Conservation (phyloP, 2,329 filamentous ascomycete genomes). For the Colletotrichum cordylinicola region DNA sequence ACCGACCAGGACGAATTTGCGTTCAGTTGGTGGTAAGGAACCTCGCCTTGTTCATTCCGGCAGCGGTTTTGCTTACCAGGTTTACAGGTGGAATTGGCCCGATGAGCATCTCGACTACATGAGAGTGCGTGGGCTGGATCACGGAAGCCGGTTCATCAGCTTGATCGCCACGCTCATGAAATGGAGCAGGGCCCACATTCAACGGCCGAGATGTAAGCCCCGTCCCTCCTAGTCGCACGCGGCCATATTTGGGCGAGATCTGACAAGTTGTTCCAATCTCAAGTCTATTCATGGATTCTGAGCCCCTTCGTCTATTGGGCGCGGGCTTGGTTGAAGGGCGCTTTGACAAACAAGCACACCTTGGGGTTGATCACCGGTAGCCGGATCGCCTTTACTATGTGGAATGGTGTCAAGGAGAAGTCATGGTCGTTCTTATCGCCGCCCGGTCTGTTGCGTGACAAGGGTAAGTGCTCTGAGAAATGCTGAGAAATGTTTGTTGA, state of each 20-base stretch:
- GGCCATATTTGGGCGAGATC: rapidly evolving
- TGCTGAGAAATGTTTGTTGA: neutral
- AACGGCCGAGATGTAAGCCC: neutral
- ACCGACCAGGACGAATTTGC: neutral
- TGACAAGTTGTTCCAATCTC: neutral
- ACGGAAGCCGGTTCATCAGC: neutral
- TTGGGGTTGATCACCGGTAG: neutral
- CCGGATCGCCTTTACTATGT: neutral
- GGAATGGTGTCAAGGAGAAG: neutral
- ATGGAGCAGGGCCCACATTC: neutral
- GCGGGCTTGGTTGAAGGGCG: neutral
- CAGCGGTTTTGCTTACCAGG: neutral
- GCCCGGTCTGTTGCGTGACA: neutral
- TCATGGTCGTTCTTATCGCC: neutral
- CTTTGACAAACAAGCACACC: neutral
- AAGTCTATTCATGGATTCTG: neutral
- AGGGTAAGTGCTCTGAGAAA: neutral
- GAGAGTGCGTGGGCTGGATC: neutral
- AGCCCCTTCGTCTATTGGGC: neutral
- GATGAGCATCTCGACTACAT: neutral
- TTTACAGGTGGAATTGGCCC: neutral
- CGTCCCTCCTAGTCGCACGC: neutral
- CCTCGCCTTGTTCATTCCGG: neutral
- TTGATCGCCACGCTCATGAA: neutral
- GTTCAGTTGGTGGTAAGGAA: neutral